Evolutionary conservation across 371 early-diverging fungal genomes (phyloP).

Genomic region (Dipsacomyces acuminosporus): DNA sequence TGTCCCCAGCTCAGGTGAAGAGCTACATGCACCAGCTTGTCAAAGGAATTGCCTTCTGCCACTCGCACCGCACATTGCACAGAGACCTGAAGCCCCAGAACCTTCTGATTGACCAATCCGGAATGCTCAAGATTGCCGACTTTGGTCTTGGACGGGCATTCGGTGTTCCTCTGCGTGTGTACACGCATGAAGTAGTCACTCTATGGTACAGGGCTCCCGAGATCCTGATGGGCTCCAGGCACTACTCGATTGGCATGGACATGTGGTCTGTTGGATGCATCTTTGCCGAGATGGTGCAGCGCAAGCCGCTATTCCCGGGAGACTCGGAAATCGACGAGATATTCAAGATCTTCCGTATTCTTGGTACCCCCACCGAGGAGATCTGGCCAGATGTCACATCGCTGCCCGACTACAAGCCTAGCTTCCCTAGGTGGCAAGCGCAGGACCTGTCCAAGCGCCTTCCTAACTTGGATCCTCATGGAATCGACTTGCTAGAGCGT

Average conservation of each 20-base stretch:
- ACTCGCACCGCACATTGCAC: conserved; percentile 83
- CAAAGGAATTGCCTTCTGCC: conserved; percentile 80
- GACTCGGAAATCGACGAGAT: conserved; percentile 98
- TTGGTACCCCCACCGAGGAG: conserved; percentile 93
- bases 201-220: conserved; percentile 98
- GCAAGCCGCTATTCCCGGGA: conserved; percentile 88
- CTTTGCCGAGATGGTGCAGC: conserved; percentile 90
- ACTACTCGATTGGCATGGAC: conserved; percentile 92
- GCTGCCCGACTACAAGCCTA: conserved; percentile 78
- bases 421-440: conserved; percentile 66
- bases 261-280: conserved; percentile 99
- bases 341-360: conserved; percentile 84
- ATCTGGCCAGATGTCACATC: conserved; percentile 81
- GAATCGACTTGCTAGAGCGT: conserved; percentile 62
- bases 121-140: conserved; percentile 90
- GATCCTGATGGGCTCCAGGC: conserved; percentile 82
- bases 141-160: conserved; percentile 91
- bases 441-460: conserved; percentile 51
- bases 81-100: conserved; percentile 93
- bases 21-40: conserved; percentile 88
- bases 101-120: conserved; percentile 84
- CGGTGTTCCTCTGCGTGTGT: conserved; percentile 81
- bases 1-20: conserved; percentile 69
- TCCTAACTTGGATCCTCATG: conserved; percentile 55
- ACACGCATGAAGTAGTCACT: conserved; percentile 98